Conservation (phyloP, 2,329 filamentous ascomycete species). For the Neofusicoccum umdonicola region DNA sequence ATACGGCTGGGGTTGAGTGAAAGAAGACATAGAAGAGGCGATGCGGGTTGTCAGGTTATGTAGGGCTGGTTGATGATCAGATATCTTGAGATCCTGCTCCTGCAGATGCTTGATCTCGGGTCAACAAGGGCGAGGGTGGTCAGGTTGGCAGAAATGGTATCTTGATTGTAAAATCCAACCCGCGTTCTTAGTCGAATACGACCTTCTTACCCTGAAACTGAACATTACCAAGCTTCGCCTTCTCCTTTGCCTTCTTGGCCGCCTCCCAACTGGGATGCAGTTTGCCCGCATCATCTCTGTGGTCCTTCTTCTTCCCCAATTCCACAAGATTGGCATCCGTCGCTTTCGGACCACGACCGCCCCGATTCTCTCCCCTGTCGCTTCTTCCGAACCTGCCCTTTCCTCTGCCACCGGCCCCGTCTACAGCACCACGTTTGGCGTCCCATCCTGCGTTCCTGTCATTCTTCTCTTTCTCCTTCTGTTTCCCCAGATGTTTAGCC, state of each 20-base stretch:
- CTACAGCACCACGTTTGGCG: slow-evolving; percentile 53
- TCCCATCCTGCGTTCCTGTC: slow-evolving; percentile 58
- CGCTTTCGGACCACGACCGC: slow-evolving; percentile 27
- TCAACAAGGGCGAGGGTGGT: too few species aligned
- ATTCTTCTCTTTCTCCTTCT: slow-evolving; percentile 32
- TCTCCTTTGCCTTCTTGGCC: slow-evolving; percentile 59
- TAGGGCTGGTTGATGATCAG: too few species aligned
- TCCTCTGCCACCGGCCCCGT: slow-evolving; percentile 23
- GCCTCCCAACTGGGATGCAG: slow-evolving; percentile 67
- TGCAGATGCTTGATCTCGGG: too few species aligned
- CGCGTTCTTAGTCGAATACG: slow-evolving; percentile 53
- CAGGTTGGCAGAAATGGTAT: background rate
- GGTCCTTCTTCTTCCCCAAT: slow-evolving; percentile 26
- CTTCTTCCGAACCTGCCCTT: slow-evolving; percentile 23
- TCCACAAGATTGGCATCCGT: slow-evolving; percentile 34
- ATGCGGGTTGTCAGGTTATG: too few species aligned
- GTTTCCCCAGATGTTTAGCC: slow-evolving; percentile 64
- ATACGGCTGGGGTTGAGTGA: too few species aligned
- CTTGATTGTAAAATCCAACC: background rate
- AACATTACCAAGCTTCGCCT: slow-evolving; percentile 40
- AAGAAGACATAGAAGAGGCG: too few species aligned
- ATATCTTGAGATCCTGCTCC: too few species aligned
- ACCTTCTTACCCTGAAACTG: slow-evolving; percentile 62
- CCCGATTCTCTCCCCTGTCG: slow-evolving; percentile 23
- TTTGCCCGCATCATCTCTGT: slow-evolving; percentile 49